These are phyloP conservation scores for Raddia guianensis DNA, from an alignment of 176 grass and related monocot species.

Conservation along the genomic window DNA sequence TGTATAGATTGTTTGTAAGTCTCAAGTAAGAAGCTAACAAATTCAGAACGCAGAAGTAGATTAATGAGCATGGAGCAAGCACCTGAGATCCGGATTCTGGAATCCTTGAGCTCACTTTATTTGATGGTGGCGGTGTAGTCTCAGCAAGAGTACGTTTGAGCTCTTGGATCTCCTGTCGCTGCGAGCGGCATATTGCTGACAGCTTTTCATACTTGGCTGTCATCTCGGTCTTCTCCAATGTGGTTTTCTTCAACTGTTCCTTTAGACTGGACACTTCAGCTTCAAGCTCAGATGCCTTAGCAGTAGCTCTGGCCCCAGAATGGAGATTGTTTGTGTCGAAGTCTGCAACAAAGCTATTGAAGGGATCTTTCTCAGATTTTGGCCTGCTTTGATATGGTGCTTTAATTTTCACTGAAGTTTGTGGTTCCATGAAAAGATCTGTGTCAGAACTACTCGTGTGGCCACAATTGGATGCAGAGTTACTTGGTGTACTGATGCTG, in stretches of 20 bases:
- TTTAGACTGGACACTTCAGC: conserved; percentile 63
- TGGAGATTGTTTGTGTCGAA: conserved; percentile 67
- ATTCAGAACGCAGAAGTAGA: conserved; percentile 25
- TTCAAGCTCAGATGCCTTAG: conserved; percentile 55
- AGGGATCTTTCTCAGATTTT: conserved; percentile 48
- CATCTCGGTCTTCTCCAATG: conserved; percentile 72
- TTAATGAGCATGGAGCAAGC: not conserved
- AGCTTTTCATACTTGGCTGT: conserved; percentile 79
- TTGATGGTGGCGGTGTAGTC: conserved; percentile 38
- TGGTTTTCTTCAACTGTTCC: conserved; percentile 77
- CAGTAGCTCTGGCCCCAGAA: conserved; percentile 20
- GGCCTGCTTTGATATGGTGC: conserved; percentile 33
- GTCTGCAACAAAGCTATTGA: conserved; percentile 62
- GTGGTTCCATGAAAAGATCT: conserved; percentile 50
- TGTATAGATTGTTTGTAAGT: conserved; percentile 44
- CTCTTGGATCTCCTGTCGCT: conserved; percentile 77
- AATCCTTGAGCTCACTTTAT: conserved; percentile 52
- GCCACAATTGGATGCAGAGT: conserved; percentile 40
- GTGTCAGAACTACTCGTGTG: conserved; percentile 31
- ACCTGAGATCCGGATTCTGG: conserved; percentile 49
- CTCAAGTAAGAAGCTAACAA: conserved; percentile 29
- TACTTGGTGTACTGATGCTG: conserved; percentile 38
- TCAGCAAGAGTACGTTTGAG: conserved; percentile 64
- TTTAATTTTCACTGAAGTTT: conserved; percentile 49
- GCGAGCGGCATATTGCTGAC: conserved; percentile 74